phyloP scores from a whole-genome alignment of 2,329 filamentous ascomycete species.

The Colletotrichum musae region DNA sequence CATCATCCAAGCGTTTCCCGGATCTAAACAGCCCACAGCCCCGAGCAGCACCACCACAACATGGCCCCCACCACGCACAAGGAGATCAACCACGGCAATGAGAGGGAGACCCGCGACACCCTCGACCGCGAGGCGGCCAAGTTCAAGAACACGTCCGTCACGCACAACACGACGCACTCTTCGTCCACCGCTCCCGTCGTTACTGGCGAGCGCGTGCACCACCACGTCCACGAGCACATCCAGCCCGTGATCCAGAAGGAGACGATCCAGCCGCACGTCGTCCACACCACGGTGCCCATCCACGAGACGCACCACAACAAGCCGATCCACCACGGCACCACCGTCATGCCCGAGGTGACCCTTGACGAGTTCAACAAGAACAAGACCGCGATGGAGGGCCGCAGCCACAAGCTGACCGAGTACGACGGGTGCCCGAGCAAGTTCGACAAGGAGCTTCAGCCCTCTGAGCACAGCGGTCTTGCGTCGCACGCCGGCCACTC shows the following conservation, averaged over 20 bases:
- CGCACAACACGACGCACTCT: constrained; percentile 49
- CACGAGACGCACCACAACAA: constrained; percentile 80
- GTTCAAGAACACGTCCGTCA: constrained; percentile 48
- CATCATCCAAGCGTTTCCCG: not conserved
- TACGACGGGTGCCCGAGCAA: constrained; percentile 74
- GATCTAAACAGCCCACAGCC: constrained; percentile 47
- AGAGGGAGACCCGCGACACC: constrained; percentile 59
- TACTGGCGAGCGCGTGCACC: constrained; percentile 50
- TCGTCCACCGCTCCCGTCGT: constrained; percentile 46
- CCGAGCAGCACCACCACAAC: constrained; percentile 75
- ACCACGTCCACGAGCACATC: constrained; percentile 75
- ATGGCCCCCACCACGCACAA: constrained; percentile 72
- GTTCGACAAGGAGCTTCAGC: constrained; percentile 48
- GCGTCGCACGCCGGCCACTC: not conserved
- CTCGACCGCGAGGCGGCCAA: constrained; percentile 65
- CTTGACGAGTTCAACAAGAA: constrained; percentile 74
- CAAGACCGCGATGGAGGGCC: constrained; percentile 52
- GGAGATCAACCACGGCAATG: constrained; percentile 72
- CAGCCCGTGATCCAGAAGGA: constrained; percentile 81
- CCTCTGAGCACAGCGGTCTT: constrained; percentile 21
- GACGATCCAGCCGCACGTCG: constrained; percentile 74
- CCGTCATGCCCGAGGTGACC: constrained; percentile 74
- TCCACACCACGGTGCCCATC: constrained; percentile 80
- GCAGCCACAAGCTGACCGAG: constrained; percentile 59
- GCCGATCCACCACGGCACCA: constrained; percentile 75